Percentiles rank a stretch among this genome's conserved stretches.
phyloP scores from a whole-genome alignment of 177 flowering plant genomes.

The Vitis hybrid region DNA sequence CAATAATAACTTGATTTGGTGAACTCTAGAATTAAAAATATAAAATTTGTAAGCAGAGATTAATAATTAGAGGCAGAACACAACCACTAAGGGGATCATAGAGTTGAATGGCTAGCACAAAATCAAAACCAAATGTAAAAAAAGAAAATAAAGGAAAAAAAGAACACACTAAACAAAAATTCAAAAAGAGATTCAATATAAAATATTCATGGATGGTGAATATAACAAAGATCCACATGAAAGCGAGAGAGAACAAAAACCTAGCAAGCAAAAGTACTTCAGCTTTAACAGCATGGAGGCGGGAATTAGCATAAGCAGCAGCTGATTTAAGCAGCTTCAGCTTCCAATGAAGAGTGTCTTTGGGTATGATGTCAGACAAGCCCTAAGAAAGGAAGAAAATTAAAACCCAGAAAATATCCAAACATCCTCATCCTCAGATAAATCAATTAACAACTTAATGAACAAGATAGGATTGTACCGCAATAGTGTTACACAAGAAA shows the following conservation, averaged over 20 bases:
- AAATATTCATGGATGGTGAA: neutral
- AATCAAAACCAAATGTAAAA: neutral
- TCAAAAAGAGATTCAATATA: neutral
- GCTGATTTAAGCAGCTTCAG: constrained; percentile 77
- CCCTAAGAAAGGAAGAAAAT: constrained; percentile 35
- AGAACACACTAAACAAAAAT: neutral
- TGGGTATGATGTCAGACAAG: constrained; percentile 77
- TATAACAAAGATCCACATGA: neutral
- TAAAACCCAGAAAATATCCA: neutral
- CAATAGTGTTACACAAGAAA: too few species aligned
- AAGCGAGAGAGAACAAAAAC: constrained; percentile 28
- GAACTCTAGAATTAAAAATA: neutral
- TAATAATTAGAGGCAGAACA: neutral
- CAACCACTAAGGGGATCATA: neutral
- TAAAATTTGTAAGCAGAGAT: neutral
- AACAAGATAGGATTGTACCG: too few species aligned
- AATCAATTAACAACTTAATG: neutral
- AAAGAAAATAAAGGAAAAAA: neutral
- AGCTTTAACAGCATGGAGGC: constrained; percentile 94
- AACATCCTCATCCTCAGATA: neutral
- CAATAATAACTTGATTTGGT: neutral
- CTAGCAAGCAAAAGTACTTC: constrained; percentile 93
- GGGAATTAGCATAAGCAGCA: constrained; percentile 91
- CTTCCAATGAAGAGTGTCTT: constrained; percentile 84
- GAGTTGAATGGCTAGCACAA: neutral